Base-by-base conservation (phyloP, 1,284 basidiomycete species). In the Volvariella surrecta region DNA sequence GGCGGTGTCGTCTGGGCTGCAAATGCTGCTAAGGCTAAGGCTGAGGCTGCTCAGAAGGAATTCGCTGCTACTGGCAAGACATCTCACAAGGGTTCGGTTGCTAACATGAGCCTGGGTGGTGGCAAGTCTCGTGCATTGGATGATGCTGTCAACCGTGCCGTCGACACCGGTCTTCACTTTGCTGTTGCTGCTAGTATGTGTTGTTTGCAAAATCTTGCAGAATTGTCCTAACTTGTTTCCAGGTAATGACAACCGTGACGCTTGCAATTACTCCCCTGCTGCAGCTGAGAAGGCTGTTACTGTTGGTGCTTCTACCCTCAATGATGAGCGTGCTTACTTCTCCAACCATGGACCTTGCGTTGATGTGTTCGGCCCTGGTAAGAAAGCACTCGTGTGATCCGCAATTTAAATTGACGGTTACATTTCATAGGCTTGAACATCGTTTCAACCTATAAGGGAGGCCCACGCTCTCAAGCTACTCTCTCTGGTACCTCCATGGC, bases 71-170 rank as follows among this genome's bases (percentile, higher is more conserved):
- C 73, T n/a, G 81, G 82, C 44, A 77, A 73, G 58, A 84, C 82
- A 49, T 72, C 69, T 48, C 84, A 90, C 74, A 94, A 93, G 72
- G 95, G 95, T 31, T 95, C 93, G 32, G 94, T 98, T 52, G 92
- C 89, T 49, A 97, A 95, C 76, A 97, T 99, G 95, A 90, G 85
- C 60, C 83, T 99, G 44, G 95, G 95, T 52, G 95, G 95, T 58
- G 90, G 90, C 54, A 95, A 93, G 71, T 92, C 90, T n/a, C 74
- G 71, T 32, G 77, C 89, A 37, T 76, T 98, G 45, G 91, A 99
- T 56, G 73, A 76, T 31, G 81, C 87, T 40, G 91, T 99, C 49
- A 82, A 98, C 67, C 73, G 70, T 43, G 93, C 94, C 43, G 90
- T 96, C 45, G 74, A 78, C 20, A 54, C 60, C 38, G 95, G 95